Base-by-base conservation (phyloP, 345 rosid species). In the thale cress (Arabidopsis thaliana) region DNA sequence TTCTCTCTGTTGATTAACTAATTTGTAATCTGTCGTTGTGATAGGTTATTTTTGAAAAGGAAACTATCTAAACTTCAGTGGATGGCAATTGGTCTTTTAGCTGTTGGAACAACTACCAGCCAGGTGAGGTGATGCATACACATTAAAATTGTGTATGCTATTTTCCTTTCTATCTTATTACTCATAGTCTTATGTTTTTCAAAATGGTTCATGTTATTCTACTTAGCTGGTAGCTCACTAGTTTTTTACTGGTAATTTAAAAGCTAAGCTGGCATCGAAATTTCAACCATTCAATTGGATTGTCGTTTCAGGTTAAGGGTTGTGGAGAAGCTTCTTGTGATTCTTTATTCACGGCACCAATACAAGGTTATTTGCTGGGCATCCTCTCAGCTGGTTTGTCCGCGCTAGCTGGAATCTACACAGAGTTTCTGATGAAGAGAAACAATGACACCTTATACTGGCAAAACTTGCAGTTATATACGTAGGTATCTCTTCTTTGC, bases 371-470 rank as follows among this genome's bases (percentile, higher is more conserved):
- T 75, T 37, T 91, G 91, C 73, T 96, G 32, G 99, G 97, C 1
- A 49, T 86, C 42, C 82, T 96, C 37, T 93, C 97, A 67, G 99
- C 99, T 74, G 86, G 89, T 81, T 87, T 95, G 60, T 93, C 99
- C 0, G 99, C 97, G 16, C 76, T 87, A 37, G 99, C 98, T 2
- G 99, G 99, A 63, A 93, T 96, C 59, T 95, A 93, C 67, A 96
- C 98, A 34, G 99, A 96, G 76, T 95, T 88, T 80, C 83, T 92
- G 78, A 90, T 95, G 98, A 92, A 95, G 87, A 90, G 90, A 87
- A 95, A 90, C 70, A 88, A 82, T 60, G 99, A 95, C 62, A 90
- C 91, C 83, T 82, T 95, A 81, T 95, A 90, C 81, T 92, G 97
- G 97, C 97, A 92, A 81, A 95, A 95, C 79, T 76, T 90, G 72